phyloP scores from a whole-genome alignment of 768 basidiomycete species.

The Polyporus arcularius region DNA sequence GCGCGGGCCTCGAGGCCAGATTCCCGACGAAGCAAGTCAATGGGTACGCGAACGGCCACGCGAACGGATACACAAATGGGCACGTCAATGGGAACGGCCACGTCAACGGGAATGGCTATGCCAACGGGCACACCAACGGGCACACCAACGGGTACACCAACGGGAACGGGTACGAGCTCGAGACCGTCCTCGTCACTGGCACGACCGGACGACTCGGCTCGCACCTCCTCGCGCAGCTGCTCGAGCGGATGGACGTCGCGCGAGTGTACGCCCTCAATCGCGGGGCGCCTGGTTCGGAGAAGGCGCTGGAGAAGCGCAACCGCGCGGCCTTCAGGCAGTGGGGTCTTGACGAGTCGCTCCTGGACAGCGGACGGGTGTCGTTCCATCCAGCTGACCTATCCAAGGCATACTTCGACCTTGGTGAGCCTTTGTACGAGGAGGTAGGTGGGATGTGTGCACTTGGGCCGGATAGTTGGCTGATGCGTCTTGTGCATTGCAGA shows the following conservation, averaged over 20 bases:
- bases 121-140: not conserved
- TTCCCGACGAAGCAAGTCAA: not conserved
- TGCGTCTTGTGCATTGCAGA: not conserved
- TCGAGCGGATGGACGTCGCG: slow-evolving; percentile 17
- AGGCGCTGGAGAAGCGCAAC: slow-evolving; percentile 12
- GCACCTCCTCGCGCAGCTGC: slow-evolving; percentile 28
- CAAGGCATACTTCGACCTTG: slow-evolving; percentile 19
- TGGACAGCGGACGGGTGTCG: slow-evolving; percentile 16
- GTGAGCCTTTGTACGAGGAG: slow-evolving; percentile 12
- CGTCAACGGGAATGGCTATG: not conserved
- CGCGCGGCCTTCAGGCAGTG: slow-evolving; percentile 17
- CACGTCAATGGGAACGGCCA: not conserved
- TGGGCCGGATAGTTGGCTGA: not conserved
- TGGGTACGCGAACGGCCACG: not conserved
- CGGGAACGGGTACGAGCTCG: not conserved
- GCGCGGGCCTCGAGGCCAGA: slow-evolving; percentile 7
- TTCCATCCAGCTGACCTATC: slow-evolving; percentile 23
- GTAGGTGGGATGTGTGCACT: slow-evolving; percentile 6
- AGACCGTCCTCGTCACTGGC: slow-evolving; percentile 34
- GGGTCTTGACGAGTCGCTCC: slow-evolving; percentile 11
- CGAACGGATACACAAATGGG: not conserved
- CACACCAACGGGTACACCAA: not conserved
- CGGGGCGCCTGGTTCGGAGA: slow-evolving; percentile 2
- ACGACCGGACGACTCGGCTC: slow-evolving; percentile 34
- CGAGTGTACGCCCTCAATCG: slow-evolving; percentile 30